Base-by-base conservation (phyloP, 331 rosid species). In the Telfairia occidentalis region DNA sequence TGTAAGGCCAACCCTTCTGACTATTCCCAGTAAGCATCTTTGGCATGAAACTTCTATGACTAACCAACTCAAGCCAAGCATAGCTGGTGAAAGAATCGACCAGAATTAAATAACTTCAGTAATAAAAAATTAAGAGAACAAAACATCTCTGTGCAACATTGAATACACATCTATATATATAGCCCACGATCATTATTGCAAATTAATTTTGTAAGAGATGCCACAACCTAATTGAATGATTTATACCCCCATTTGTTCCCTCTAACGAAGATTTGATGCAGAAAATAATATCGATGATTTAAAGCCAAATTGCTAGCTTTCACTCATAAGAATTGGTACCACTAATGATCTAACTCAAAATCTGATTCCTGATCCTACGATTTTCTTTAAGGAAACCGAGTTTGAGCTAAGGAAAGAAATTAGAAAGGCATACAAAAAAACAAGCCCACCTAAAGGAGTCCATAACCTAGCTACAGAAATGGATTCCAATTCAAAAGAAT, bases 31-130 rank as follows among this genome's bases (percentile, higher is more conserved):
- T 81, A 48, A 95, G 89, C 97, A 95, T 90, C 84, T 90, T 95
- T 73, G 97, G 97, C 90, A 90, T 87, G 86, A 92, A 95, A 79
- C 96, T 89, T 83, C 97, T 83, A 78, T 95, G 93, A 84, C 97
- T 95, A 74, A 89, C 88, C 89, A 95, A 84, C 90, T 95, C 99
- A 40, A 95, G 97, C 99, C 99, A 95, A 11, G 90, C 97, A 92
- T 84, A 95, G 83, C 99, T 92, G 88, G 78, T 69, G 54, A 87
- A 48, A 80, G 77, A 30, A 64, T 73, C n/a, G 16, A 52, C 54
- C 69, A 72, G 73, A 3, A 76, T 49, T 52, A 78, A 48, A 15
- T 71, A n/a, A 29, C 18, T 11, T 21, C 16, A 71, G 4, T 29
- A 48, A n/a, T 4, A 18, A 28, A 29, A 29, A 16, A 71, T 18